These are phyloP conservation scores for Pythium monospermum DNA, from an alignment of 352 stramenopile genomes.

Conservation along the genomic window DNA sequence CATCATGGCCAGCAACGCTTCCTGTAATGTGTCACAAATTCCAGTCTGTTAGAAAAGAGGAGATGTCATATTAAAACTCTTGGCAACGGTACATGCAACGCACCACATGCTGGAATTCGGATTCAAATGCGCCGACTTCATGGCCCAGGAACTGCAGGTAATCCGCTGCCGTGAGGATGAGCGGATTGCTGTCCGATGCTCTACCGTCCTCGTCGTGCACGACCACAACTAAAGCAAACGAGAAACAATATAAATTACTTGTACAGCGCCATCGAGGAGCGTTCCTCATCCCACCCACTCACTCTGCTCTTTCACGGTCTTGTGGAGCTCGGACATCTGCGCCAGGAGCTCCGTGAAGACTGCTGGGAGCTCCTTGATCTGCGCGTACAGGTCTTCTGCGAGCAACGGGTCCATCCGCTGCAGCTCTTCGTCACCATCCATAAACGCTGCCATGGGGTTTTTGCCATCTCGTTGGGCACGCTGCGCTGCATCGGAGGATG, in stretches of 20 bases:
- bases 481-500: background rate
- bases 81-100: conserved; percentile 11
- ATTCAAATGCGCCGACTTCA: conserved; percentile 66
- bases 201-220: too few relatives aligned
- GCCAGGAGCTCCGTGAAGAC: conserved; percentile 48
- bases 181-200: conserved; percentile 7
- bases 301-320: conserved; percentile 33
- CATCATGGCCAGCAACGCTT: conserved; percentile 55
- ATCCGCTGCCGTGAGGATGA: conserved; percentile 38
- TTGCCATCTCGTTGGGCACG: conserved; percentile 5
- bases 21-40: conserved; percentile 23
- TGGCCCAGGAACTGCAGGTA: conserved; percentile 71
- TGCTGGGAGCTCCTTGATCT: conserved; percentile 42
- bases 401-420: conserved; percentile 64
- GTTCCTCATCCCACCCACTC: conserved; percentile 5
- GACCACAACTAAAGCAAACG: too few relatives aligned
- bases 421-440: conserved; percentile 25
- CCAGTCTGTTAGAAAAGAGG: too few relatives aligned
- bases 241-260: too few relatives aligned
- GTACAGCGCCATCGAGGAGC: too few relatives aligned
- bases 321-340: conserved; percentile 55
- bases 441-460: conserved; percentile 14
- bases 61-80: too few relatives aligned
- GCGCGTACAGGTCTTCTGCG: conserved; percentile 57
- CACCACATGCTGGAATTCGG: conserved; percentile 81